phyloP scores from a whole-genome alignment of 192 early-diverging fungal species.

The Entomortierella lignicola region DNA sequence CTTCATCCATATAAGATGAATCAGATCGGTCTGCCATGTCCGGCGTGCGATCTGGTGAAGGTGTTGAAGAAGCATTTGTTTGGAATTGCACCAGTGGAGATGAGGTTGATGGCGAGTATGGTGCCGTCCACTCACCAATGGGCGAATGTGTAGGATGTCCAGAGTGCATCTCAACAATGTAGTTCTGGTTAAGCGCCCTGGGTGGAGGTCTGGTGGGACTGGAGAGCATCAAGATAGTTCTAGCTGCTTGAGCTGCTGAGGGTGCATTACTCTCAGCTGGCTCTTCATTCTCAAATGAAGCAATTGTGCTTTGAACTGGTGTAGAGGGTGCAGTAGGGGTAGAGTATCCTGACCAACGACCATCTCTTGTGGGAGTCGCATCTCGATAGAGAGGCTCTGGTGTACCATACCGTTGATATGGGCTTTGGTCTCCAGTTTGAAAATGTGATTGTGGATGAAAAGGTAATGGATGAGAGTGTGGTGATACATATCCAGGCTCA shows the following conservation, averaged over 20 bases:
- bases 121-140: conserved; percentile 33
- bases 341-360: conserved; percentile 21
- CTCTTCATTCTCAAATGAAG: conserved; percentile 29
- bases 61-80: conserved; percentile 22
- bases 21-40: not conserved
- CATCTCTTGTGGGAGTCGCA: conserved; percentile 13
- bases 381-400: conserved; percentile 29
- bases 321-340: conserved; percentile 11
- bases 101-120: conserved; percentile 33
- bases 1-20: conserved; percentile 4
- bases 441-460: not conserved
- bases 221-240: conserved; percentile 53
- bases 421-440: conserved; percentile 7
- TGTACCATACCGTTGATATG: conserved; percentile 1
- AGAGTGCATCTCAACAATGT: conserved; percentile 21
- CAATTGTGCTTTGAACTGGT: not conserved
- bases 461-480: not conserved
- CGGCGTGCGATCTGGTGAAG: conserved; percentile 15
- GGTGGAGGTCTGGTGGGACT: conserved; percentile 35
- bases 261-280: conserved; percentile 16
- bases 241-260: conserved; percentile 35
- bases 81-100: conserved; percentile 41
- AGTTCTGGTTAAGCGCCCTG: conserved; percentile 28
- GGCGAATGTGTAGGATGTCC: conserved; percentile 19
- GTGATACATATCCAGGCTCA: conserved; percentile 35